phyloP scores from a whole-genome alignment of 805 yeast species.

The Metschnikowia peoriensis region DNA sequence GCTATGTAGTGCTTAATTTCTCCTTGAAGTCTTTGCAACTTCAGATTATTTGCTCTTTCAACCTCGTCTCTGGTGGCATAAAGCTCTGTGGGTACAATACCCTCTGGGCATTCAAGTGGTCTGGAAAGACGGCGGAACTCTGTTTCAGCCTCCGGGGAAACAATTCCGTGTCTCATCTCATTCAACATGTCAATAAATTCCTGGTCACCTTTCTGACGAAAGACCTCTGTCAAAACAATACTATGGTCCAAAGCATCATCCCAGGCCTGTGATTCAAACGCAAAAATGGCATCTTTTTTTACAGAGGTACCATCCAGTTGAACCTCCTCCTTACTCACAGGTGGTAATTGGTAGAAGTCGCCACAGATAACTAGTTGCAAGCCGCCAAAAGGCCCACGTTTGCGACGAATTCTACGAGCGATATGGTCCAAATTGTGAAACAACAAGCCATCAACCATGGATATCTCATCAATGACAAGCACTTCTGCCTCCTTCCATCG shows the following conservation, averaged over 20 bases:
- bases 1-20: constrained; percentile 41
- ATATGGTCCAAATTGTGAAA: constrained; percentile 72
- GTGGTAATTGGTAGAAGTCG: constrained; percentile 96
- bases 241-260: constrained; percentile 57
- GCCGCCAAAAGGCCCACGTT: constrained; percentile 82
- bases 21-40: constrained; percentile 46
- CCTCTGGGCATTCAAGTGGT: constrained; percentile 59
- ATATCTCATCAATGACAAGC: constrained; percentile 85
- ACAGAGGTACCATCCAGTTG: constrained; percentile 27
- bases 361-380: constrained; percentile 87
- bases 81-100: constrained; percentile 84
- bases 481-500: constrained; percentile 72
- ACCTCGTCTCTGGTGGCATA: constrained; percentile 88
- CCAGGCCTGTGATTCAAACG: constrained; percentile 81
- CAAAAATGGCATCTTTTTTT: constrained; percentile 43
- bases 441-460: constrained; percentile 85
- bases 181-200: constrained; percentile 77
- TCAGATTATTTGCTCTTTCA: constrained; percentile 60
- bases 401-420: constrained; percentile 58
- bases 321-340: constrained; percentile 50
- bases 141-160: constrained; percentile 46
- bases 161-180: constrained; percentile 70
- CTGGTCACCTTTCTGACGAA: constrained; percentile 82
- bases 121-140: constrained; percentile 58
- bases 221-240: constrained; percentile 71